Evolutionary conservation across 495 filamentous ascomycete genomes (phyloP), one percentile per base, ranked within the genome.

Genomic region (Delitschia confertaspora): DNA sequence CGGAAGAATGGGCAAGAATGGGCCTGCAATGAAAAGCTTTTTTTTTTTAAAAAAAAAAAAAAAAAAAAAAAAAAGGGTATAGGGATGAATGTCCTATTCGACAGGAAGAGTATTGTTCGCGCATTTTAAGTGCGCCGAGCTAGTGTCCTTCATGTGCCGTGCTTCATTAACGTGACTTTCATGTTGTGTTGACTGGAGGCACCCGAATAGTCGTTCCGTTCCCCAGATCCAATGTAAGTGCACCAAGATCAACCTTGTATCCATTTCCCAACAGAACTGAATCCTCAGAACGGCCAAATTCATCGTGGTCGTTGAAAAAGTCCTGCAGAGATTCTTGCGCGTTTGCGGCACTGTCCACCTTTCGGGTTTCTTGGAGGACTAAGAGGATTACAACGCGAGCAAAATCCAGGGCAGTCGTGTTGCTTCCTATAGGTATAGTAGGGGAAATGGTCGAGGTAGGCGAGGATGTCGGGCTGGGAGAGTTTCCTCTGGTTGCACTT

Each of bases 321-420:
- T 41, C 58, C 56, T 83, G 76, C 17, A 86, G 57, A 1, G 58
- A 56, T 10, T 51, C 57, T 55, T 83, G 79, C 22, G 79, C 79
- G 8, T 51, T 59, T 23, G 73, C 69, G 5, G 82, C 82, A 21
- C 57, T 60, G 13, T 59, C 49, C 0, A 84, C 51, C 31, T 50
- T 33, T 0, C 56, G 58, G 19, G 71, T 64, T 40, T 75, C 62
- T 39, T 83, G 79, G 6, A 84, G 65, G 24, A 84, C 61, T 47
- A 65, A 79, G 31, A 86, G 62, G 4, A 86, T 70, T 0, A 67
- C 69, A 7, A 80, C 66, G 5, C 81, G 72, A 3, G 79, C 74
- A 63, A 86, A 85, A 57, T 85, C 80, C 1, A 81, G 59, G 2
- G 69, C 65, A 17, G 74, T 67, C 11, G 75, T 33, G 49, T 62